Evolutionary conservation across 176 grass and related monocot species (phyloP).

Genomic region (Guadua angustifolia): DNA sequence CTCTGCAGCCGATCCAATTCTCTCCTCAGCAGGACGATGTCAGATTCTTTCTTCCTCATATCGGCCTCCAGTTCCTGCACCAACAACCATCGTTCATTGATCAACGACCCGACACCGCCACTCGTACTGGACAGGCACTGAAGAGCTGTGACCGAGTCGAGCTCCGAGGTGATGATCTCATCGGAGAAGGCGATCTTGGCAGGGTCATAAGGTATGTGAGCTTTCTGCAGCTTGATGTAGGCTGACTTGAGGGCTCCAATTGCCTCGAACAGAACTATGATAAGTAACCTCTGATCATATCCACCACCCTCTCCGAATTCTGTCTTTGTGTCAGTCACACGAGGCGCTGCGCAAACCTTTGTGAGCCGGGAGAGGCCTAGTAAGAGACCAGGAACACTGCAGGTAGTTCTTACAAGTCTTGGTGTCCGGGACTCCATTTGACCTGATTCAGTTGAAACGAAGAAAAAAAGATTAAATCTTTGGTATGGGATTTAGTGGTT

Average conservation of each 20-base stretch:
- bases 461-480: neutral
- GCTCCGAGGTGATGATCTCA: slow-evolving; percentile 28
- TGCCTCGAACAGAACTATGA: neutral
- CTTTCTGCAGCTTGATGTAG: slow-evolving; percentile 37
- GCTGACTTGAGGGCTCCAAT: slow-evolving; percentile 13
- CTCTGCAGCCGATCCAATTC: neutral
- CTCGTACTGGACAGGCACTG: neutral
- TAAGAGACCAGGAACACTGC: slow-evolving; percentile 11
- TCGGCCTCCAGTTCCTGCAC: slow-evolving; percentile 25
- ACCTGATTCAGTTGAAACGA: neutral
- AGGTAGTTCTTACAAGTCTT: neutral
- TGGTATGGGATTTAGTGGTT: neutral
- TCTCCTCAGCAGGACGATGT: neutral
- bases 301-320: neutral
- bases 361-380: slow-evolving; percentile 30
- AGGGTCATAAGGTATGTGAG: slow-evolving; percentile 16
- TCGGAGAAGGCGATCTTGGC: neutral
- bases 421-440: slow-evolving; percentile 13
- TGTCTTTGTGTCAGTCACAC: neutral
- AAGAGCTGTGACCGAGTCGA: neutral
- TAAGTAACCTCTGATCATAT: neutral
- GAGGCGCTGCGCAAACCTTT: slow-evolving; percentile 24
- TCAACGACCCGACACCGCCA: neutral
- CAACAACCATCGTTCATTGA: neutral
- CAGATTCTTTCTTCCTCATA: slow-evolving; percentile 2